Base-by-base conservation (phyloP, 1,284 basidiomycete species). In the Trametes hirsuta region DNA sequence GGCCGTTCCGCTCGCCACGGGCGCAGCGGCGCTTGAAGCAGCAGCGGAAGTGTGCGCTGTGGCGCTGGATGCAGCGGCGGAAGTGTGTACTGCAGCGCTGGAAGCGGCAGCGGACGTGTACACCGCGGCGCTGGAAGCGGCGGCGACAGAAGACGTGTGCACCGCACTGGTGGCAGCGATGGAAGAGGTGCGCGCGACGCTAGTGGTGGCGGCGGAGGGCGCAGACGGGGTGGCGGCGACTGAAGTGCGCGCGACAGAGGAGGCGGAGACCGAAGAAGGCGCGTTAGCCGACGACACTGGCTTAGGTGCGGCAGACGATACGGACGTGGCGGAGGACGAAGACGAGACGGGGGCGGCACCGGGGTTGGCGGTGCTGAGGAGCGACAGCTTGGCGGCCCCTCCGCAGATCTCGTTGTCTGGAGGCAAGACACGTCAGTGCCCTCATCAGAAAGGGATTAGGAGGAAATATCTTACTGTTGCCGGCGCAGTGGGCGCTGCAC, bases 401-500 rank as follows among this genome's bases (percentile, higher is more conserved):
- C 71, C 71, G 61, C 71, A 72, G 37, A 68, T 67, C 63, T 68
- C 64, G 39, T 64, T 53, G 30, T n/a, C 62, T 64, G 47, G 1
- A 36, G 39, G 2, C 14, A 15, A 15, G 24, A 12, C 3, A 41
- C 6, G 40, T 44, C 12, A 54, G 41, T 6, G 12, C 6, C 5
- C 34, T 36, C 36, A 30, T 11, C 21, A 15, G 22, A 1, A 44
- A 41, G 9, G 8, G 40, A 30, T 0, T 5, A 25, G 30, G 14
- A 18, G 8, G n/a, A 24, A 5, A 30, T n/a, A 3, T 68, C 69
- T 65, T 44, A 71, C 68, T 55, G 61, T 71, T 70, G 39, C 65
- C 68, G 37, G 64, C 67, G 54, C 71, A 72, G 48, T 64, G 49
- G 49, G 61, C 68, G 58, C 35, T 68, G 69, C 71, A 72, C 47